Conservation (phyloP, 1,139 yeast genomes). For the Nadsonia starkeyi-henricii region DNA sequence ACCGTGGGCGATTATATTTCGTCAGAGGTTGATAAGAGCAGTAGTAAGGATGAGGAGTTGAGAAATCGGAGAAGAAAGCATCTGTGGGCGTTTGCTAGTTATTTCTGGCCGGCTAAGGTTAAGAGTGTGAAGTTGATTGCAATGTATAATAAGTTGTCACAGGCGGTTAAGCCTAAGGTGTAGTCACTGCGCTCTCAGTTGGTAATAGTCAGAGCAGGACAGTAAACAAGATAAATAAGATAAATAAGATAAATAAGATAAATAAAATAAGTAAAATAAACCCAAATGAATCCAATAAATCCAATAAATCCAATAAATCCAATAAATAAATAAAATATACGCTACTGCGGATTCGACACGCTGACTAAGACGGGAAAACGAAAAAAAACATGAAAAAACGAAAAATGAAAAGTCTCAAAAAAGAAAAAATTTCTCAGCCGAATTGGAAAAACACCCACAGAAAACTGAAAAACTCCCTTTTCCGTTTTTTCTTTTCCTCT, state of each 20-base stretch:
- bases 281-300: too few species aligned
- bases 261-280: too few species aligned
- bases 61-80: slow-evolving; percentile 39
- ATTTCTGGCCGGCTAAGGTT: slow-evolving; percentile 88
- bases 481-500: slow-evolving; percentile 2
- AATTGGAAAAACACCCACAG: slow-evolving; percentile 5
- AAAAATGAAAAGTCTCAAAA: slow-evolving; percentile 2
- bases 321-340: too few species aligned
- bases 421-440: neutral
- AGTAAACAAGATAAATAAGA: too few species aligned
- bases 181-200: too few species aligned
- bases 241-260: too few species aligned
- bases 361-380: too few species aligned
- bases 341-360: too few species aligned
- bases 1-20: slow-evolving; percentile 66
- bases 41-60: slow-evolving; percentile 20
- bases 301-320: too few species aligned
- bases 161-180: neutral
- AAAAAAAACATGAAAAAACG: neutral
- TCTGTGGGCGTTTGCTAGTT: slow-evolving; percentile 81
- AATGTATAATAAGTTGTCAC: slow-evolving; percentile 53
- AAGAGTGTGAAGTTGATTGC: slow-evolving; percentile 58
- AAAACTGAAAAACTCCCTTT: slow-evolving; percentile 6
- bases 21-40: slow-evolving; percentile 10
- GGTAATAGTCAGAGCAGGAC: too few species aligned